phyloP scores from a whole-genome alignment of 2,329 filamentous ascomycete species.

The Nemania bipapillata region DNA sequence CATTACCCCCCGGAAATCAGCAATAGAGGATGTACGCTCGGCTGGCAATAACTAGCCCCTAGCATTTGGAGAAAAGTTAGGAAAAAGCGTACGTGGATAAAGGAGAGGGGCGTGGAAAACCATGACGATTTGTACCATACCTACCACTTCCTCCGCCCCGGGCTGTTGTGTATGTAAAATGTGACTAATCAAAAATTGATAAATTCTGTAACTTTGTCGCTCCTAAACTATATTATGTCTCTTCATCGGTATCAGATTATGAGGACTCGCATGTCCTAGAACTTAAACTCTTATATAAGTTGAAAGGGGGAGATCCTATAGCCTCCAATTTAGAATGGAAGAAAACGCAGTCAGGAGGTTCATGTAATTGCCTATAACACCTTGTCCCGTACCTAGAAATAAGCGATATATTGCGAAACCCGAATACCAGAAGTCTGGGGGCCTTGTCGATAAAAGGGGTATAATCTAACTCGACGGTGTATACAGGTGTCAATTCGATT shows the following conservation, averaged over 20 bases:
- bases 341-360: too few species aligned
- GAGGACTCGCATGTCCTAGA: neutral
- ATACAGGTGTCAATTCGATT: slow-evolving; percentile 17
- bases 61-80: slow-evolving; percentile 26
- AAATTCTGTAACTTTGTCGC: slow-evolving; percentile 7
- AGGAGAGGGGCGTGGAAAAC: slow-evolving; percentile 9
- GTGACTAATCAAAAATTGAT: slow-evolving; percentile 32
- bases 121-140: slow-evolving; percentile 39
- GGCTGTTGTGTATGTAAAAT: slow-evolving; percentile 38
- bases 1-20: slow-evolving; percentile 9
- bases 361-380: neutral
- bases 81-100: slow-evolving; percentile 19
- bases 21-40: slow-evolving; percentile 22
- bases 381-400: neutral
- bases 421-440: neutral
- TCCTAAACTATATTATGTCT: neutral
- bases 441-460: slow-evolving; percentile 28
- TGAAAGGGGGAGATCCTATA: too few species aligned
- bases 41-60: slow-evolving; percentile 15
- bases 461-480: slow-evolving; percentile 25
- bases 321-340: too few species aligned
- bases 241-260: neutral
- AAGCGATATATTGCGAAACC: neutral
- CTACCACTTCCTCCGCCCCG: slow-evolving; percentile 19
- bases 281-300: neutral